These are phyloP conservation scores for Prunus persica DNA, from an alignment of 306 rosid species.

Conservation along the genomic window Prunus_persica_NCBIv2 NC_034014.1:9255501-9256000, in stretches of 20 bases:
- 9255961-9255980: background rate
- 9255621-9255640: background rate
- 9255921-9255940: no score
- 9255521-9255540: slow-evolving; percentile 72
- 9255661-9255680: background rate
- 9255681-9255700: background rate
- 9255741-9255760: background rate
- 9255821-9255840: background rate
- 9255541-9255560: slow-evolving; percentile 65
- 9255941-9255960: background rate
- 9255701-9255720: background rate
- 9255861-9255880: background rate
- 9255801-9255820: background rate
- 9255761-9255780: background rate
- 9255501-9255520: slow-evolving; percentile 66
- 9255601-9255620: background rate
- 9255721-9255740: background rate
- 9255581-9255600: slow-evolving; percentile 55
- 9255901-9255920: background rate
- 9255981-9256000: background rate
- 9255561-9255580: slow-evolving; percentile 51
- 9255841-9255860: background rate
- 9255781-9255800: background rate
- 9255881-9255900: background rate
- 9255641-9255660: background rate